A percentile compares a stretch with the other conserved stretches of the same genome.
phyloP scores from a whole-genome alignment of 2,329 filamentous ascomycete species.

The Salinomyces thailandicus region DNA sequence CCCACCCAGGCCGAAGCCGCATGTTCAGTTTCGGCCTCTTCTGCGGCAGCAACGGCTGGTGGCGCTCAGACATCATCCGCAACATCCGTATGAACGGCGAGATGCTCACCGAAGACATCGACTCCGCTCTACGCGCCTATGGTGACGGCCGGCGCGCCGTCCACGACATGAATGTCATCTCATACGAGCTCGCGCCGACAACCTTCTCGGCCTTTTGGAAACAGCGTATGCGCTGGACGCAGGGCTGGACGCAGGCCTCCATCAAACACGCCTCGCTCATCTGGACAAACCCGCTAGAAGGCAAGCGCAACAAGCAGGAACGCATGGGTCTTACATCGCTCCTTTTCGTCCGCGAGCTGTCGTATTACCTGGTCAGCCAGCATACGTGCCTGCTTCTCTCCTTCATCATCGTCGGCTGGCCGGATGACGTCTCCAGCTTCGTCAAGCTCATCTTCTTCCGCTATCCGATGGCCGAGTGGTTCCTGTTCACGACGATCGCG shows the following conservation, averaged over 20 bases:
- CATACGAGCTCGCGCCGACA: slow-evolving; percentile 40
- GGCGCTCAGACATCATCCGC: slow-evolving; percentile 35
- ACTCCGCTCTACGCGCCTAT: slow-evolving; percentile 38
- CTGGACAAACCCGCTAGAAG: slow-evolving; percentile 32
- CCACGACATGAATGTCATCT: slow-evolving; percentile 40
- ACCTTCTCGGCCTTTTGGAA: slow-evolving; percentile 38
- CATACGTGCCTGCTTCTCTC: slow-evolving; percentile 38
- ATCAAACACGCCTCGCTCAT: slow-evolving; percentile 33
- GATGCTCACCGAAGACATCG: slow-evolving; percentile 43
- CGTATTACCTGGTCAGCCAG: slow-evolving; percentile 41
- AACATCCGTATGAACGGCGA: slow-evolving; percentile 41
- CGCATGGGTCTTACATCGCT: slow-evolving; percentile 38
- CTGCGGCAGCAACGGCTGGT: slow-evolving; percentile 41
- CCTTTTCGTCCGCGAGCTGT: slow-evolving; percentile 36
- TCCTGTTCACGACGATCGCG: slow-evolving; percentile 4
- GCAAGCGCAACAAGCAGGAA: slow-evolving; percentile 28
- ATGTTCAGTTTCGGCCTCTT: slow-evolving; percentile 42
- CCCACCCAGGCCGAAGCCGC: slow-evolving; percentile 38
- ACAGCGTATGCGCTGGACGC: slow-evolving; percentile 41
- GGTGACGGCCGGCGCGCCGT: slow-evolving; percentile 34
- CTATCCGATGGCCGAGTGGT: slow-evolving; percentile 39
- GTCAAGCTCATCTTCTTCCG: slow-evolving; percentile 38
- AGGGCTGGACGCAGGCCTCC: slow-evolving; percentile 42
- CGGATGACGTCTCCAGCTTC: slow-evolving; percentile 28
- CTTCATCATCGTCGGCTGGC: slow-evolving; percentile 38